A percentile compares a stretch with the other conserved stretches of the same genome.
Conservation (phyloP, 2,329 filamentous ascomycete species). For the Calonectria pauciramosa region DNA sequence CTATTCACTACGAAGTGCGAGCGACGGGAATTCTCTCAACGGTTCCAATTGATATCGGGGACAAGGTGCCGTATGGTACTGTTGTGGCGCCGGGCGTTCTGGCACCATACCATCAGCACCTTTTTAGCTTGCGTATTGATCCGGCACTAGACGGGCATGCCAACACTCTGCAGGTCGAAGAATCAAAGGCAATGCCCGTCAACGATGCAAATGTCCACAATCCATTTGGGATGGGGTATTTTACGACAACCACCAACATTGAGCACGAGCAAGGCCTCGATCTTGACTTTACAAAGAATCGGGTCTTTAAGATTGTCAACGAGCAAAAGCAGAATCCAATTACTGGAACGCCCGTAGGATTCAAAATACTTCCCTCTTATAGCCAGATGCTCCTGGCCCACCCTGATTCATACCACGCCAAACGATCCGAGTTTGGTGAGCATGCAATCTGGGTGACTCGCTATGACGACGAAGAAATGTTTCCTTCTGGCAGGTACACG, state of each 20-base stretch:
- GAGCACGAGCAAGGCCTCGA: constrained; percentile 61
- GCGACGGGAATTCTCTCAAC: constrained; percentile 61
- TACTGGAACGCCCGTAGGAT: constrained; percentile 60
- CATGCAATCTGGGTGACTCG: constrained; percentile 62
- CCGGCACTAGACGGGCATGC: constrained; percentile 71
- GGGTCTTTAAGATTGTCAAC: constrained; percentile 64
- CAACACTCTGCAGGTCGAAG: constrained; percentile 64
- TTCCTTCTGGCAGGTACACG: constrained; percentile 58
- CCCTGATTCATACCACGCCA: constrained; percentile 54
- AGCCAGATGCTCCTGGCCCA: constrained; percentile 62
- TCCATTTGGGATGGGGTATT: constrained; percentile 64
- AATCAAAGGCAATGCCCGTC: constrained; percentile 58
- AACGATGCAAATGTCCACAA: constrained; percentile 58
- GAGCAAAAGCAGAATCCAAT: constrained; percentile 56
- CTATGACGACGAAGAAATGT: constrained; percentile 58
- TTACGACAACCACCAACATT: constrained; percentile 58
- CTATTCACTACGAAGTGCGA: constrained; percentile 51
- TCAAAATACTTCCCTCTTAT: constrained; percentile 59
- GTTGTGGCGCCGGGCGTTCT: constrained; percentile 72
- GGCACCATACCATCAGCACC: constrained; percentile 77
- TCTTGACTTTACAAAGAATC: constrained; percentile 63
- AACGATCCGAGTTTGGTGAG: constrained; percentile 57
- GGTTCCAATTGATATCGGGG: constrained; percentile 65
- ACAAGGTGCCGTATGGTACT: constrained; percentile 67
- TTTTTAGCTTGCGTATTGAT: constrained; percentile 77